Percentiles rank a stretch among this genome's conserved stretches.
phyloP scores from a whole-genome alignment of 257 asterid species.

The Fraxinus quadrangulata region DNA sequence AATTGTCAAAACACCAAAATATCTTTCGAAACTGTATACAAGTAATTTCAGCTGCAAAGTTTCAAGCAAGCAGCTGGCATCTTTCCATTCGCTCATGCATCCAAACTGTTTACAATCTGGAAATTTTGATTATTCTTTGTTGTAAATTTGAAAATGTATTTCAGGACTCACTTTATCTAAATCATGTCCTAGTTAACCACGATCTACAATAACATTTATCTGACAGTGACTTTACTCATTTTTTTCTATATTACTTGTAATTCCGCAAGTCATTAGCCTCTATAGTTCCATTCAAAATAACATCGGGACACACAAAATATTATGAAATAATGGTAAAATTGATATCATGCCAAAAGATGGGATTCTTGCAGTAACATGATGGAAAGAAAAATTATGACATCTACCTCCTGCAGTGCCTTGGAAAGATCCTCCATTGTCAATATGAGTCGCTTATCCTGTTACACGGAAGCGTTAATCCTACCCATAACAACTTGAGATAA shows the following conservation, averaged over 20 bases:
- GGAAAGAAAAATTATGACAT: not conserved
- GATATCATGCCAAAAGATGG: not conserved
- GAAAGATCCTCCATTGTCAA: slow-evolving; percentile 98
- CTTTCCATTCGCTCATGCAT: not conserved
- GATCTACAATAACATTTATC: not conserved
- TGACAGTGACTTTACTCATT: not conserved
- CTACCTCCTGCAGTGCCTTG: slow-evolving; percentile 89
- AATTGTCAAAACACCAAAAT: not conserved
- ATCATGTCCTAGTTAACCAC: not conserved
- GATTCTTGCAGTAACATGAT: not conserved
- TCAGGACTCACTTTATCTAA: not conserved
- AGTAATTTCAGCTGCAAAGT: not conserved
- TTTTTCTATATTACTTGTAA: too few relatives aligned
- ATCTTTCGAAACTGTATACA: not conserved
- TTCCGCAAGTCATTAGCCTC: not conserved
- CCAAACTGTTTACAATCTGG: not conserved
- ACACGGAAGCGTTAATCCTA: slow-evolving; percentile 31
- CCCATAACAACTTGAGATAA: slow-evolving; percentile 13
- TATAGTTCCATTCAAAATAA: not conserved
- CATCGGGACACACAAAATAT: not conserved
- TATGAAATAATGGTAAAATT: not conserved
- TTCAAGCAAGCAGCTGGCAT: not conserved
- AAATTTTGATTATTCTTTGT: not conserved
- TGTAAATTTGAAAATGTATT: not conserved
- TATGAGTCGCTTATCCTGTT: slow-evolving; percentile 85